Base-by-base conservation (phyloP, 2,329 filamentous ascomycete genomes). In the Aureobasidium sp. region DNA sequence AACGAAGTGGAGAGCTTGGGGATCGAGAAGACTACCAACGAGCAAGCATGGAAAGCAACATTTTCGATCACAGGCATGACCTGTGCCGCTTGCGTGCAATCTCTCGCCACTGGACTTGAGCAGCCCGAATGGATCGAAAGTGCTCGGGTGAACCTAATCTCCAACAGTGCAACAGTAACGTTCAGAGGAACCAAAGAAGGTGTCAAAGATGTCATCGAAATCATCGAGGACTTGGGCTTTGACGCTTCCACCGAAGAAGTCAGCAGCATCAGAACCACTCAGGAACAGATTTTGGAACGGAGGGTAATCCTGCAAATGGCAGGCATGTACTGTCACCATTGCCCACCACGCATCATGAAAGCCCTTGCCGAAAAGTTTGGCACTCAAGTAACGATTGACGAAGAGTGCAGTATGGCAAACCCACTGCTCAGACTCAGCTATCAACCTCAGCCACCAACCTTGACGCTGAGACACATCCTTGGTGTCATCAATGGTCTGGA, bases 391-490 rank as follows among this genome's bases (percentile, higher is more conserved):
- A 74, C 78, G 4, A 75, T 91, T 15, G 71, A 85, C 42, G 76
- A 77, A 31, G 73, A 77, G 19, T 81, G 85, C 1, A 85, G 85
- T 1, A 74, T 83, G 29, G 74, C 86, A 39, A 78, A 82, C 22
- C 89, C 91, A 0, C 82, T 91, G 33, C 69, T 96, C 47, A 86
- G 81, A 67, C 71, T 96, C 59, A 81, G 77, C 3, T 97, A 97
- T 69, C 77, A 77, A 0, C 90, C 92, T 0, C 72, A 82, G 1
- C 79, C 85, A 3, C 89, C 90, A 0, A 70, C 67, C 0, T 84
- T 96, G 68, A 96, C 90, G 0, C 82, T 96, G 66, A 84, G 93
- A 53, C 81, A 84, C 8, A 89, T 97, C 45, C 77, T 95, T 14
- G 75, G 78, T 14, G 80, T 83, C 1, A 88, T 97, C 56, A 79